phyloP scores from a whole-genome alignment of 345 rosid genomes.

The Clarkia xantiana region DNA sequence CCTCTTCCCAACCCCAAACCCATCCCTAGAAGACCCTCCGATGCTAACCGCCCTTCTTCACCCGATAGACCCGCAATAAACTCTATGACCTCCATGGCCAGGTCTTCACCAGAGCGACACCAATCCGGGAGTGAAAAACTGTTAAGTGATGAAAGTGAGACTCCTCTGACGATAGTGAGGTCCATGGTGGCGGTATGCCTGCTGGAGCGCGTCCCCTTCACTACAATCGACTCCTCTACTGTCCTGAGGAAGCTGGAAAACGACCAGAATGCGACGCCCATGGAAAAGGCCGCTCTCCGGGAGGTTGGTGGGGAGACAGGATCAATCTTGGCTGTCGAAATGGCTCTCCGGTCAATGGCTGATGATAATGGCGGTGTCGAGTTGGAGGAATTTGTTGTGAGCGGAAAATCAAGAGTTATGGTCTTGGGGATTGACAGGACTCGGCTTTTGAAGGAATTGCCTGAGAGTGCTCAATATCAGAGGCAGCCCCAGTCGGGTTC shows the following conservation, averaged over 20 bases:
- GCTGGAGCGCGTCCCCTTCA: slow-evolving; percentile 66
- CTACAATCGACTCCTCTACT: slow-evolving; percentile 62
- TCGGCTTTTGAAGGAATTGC: slow-evolving; percentile 60
- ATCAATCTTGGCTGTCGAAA: slow-evolving; percentile 62
- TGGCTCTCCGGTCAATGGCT: slow-evolving; percentile 67
- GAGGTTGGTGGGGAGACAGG: slow-evolving; percentile 84
- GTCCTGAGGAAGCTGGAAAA: slow-evolving; percentile 85
- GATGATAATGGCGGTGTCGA: slow-evolving; percentile 79
- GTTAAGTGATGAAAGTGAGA: slow-evolving; percentile 29
- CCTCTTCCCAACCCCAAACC: slow-evolving; percentile 42
- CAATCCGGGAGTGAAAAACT: slow-evolving; percentile 9
- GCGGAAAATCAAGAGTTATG: slow-evolving; percentile 80
- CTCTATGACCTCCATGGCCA: slow-evolving; percentile 6
- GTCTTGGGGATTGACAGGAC: slow-evolving; percentile 62
- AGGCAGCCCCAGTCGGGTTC: slow-evolving; percentile 18
- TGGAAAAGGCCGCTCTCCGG: slow-evolving; percentile 67
- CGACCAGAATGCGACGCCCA: slow-evolving; percentile 42
- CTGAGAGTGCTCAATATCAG: slow-evolving; percentile 39
- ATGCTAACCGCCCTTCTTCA: slow-evolving; percentile 9
- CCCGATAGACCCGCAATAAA: slow-evolving; percentile 5
- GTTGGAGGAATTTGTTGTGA: slow-evolving; percentile 65
- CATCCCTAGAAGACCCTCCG: slow-evolving; percentile 17
- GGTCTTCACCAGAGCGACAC: neutral
- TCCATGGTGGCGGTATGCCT: slow-evolving; percentile 85
- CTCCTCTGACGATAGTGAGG: slow-evolving; percentile 52